Evolutionary conservation across 495 filamentous ascomycete genomes (phyloP).

Genomic region (Niebla homalea): DNA sequence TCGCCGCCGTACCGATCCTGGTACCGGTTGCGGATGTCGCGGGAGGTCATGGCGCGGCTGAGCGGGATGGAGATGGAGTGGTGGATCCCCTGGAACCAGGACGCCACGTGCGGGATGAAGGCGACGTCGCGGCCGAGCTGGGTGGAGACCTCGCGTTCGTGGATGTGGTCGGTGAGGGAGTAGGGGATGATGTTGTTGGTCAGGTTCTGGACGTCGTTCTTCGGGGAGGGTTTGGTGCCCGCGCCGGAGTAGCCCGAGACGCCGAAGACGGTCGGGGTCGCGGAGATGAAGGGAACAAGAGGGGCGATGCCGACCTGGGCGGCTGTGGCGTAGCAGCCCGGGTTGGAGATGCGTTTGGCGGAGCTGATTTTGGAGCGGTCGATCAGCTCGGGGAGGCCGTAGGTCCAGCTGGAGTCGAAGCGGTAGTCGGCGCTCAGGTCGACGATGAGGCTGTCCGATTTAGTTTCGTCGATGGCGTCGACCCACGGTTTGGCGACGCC

Average conservation of each 20-base stretch:
- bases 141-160: conserved; percentile 77
- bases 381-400: conserved; percentile 85
- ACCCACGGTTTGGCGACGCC: conserved; percentile 95
- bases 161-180: conserved; percentile 87
- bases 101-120: conserved; percentile 89
- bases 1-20: conserved; percentile 94
- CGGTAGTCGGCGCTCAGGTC: conserved; percentile 94
- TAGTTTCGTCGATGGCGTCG: conserved; percentile 70
- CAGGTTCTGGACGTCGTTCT: conserved; percentile 86
- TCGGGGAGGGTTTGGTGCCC: conserved; percentile 86
- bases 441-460: conserved; percentile 67
- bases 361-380: conserved; percentile 62
- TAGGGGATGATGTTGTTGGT: conserved; percentile 88
- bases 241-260: conserved; percentile 94
- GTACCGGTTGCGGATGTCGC: conserved; percentile 89
- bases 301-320: conserved; percentile 85
- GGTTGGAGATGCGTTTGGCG: conserved; percentile 82
- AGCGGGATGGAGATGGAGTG: conserved; percentile 87
- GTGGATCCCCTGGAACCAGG: conserved; percentile 96
- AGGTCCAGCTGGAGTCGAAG: conserved; percentile 84
- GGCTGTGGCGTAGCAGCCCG: conserved; percentile 95
- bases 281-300: conserved; percentile 62
- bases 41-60: conserved; percentile 66
- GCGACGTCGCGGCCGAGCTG: conserved; percentile 69
- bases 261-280: conserved; percentile 78